Evolutionary conservation across 2,329 filamentous ascomycete species (phyloP), one percentile per base, ranked within the genome.

Genomic region (Aspergillus ruber): DNA sequence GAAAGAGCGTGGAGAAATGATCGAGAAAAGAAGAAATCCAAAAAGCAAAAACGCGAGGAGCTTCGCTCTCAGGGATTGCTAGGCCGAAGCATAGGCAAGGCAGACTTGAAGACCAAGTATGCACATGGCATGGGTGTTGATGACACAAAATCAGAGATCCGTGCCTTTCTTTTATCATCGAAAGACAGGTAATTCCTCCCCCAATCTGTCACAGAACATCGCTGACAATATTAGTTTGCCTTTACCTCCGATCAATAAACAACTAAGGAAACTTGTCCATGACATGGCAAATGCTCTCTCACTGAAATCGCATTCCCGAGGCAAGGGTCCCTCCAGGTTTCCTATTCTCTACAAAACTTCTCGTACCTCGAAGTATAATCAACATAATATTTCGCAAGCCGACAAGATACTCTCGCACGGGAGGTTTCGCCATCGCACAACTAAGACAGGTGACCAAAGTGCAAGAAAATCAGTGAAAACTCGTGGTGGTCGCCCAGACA

Each of bases 181-280:
- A 77, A 79, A 45, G 74, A 83, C 56, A 83, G 77, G 84, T 89
- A 72, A 60, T 77, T 71, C 12, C n/a, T 9, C 6, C 7, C 36
- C 21, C 27, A 36, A 39, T 21, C 39, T 21, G 12, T 7, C 13
- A 15, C 6, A n/a, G 15, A 18, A 39, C 33, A 29, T 17, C 35
- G 48, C 46, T 55, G 49, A 51, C 6, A 47, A 43, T 47, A 10
- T 25, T 53, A 90, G 86, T 41, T 74, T 93, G 5, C 73, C 82
- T 4, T 74, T 97, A 20, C 88, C 91, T 3, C 88, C 91, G 0
- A 94, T 97, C 83, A 83, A 88, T 48, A 88, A 89, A 51, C 70
- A 78, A 40, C 79, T 84, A 35, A 84, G 93, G 43, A 90, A 88
- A 64, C 72, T 83, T 5, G 77, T 97, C 15, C 93, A 98, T 64